Evolutionary conservation across 306 rosid genomes (phyloP).

Genomic region (Quercus suber): DNA sequence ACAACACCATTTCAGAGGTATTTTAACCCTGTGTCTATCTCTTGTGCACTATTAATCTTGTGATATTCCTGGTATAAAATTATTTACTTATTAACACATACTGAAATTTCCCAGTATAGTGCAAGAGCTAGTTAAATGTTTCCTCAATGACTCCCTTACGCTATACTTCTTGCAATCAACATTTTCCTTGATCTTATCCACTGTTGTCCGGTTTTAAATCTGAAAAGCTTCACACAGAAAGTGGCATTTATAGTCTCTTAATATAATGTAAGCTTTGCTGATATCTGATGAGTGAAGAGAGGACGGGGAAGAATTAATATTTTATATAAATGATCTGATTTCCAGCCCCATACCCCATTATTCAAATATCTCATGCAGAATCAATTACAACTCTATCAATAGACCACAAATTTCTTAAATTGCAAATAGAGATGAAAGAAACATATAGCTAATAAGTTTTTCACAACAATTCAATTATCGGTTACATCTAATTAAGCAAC

Average conservation of each 20-base stretch:
- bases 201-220: neutral
- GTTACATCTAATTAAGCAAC: neutral
- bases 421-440: neutral
- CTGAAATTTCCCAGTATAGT: neutral
- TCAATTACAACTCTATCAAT: neutral
- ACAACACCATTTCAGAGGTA: neutral
- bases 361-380: neutral
- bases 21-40: neutral
- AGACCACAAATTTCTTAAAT: conserved; percentile 11
- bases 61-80: neutral
- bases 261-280: too few species aligned
- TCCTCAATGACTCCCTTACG: neutral
- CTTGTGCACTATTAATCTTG: neutral
- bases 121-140: neutral
- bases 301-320: neutral
- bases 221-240: neutral
- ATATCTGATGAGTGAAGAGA: neutral
- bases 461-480: neutral
- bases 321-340: neutral
- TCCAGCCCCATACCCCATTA: neutral
- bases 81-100: neutral
- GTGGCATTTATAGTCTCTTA: neutral
- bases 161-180: neutral
- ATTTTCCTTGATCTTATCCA: neutral
- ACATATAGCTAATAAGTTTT: neutral